Base-by-base conservation (phyloP, 305 asterid genomes). In the Ilex paraguariensis region DNA sequence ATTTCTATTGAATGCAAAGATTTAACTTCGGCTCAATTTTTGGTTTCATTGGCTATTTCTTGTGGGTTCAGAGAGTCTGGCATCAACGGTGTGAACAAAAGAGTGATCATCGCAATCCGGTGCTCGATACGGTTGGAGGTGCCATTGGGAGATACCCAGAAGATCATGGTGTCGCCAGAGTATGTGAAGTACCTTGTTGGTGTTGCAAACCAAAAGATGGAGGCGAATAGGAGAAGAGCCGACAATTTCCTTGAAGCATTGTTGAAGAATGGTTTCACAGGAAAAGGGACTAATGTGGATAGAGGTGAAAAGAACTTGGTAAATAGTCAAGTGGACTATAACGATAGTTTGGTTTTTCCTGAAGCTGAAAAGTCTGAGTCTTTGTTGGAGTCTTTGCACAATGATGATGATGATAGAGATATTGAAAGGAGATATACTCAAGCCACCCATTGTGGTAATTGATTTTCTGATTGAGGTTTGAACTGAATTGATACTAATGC, bases 11-110 rank as follows among this genome's bases (percentile, higher is more conserved):
- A 94, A 82, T 86, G 93, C 67, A 86, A 73, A 33, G 84, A 81
- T 55, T 48, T 90, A 3, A 84, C 72, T 60, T 80, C 95, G 9
- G 97, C 96, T 64, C 90, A 82, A 61, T 71, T 30, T 14, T 67
- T 94, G 80, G 96, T 94, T 65, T 81, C 95, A 13, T 73, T 88
- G 13, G 96, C 99, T 28, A 83, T 94, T 57, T 77, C 91, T 5
- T 80, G 80, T 57, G 99, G 99, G 63, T 94, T 94, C 75, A 85
- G 97, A 62, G 99, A 94, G 87, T 88, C 96, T 64, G 99, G 99
- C 62, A 88, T 94, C 73, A 90, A 97, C 6, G 85, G 82, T 69
- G 86, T 74, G 61, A 84, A 87, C 52, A 93, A 86, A 82, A 82
- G 99, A 66, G 82, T 84, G 31, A 94, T 90, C 40, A 72, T 90